Evolutionary conservation across 805 yeast species (phyloP).

Genomic region (Myxozyma geophila): DNA sequence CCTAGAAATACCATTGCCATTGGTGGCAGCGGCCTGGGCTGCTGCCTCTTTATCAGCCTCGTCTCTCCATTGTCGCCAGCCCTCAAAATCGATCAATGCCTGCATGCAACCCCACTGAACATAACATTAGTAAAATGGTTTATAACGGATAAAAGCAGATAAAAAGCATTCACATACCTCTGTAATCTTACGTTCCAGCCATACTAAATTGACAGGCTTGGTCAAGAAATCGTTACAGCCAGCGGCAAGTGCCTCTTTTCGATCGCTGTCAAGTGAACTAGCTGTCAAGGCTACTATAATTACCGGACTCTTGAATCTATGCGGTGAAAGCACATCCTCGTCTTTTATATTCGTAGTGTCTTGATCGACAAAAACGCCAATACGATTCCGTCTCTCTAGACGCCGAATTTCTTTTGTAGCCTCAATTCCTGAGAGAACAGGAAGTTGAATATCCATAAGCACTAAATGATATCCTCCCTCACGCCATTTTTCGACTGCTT

Average conservation of each 20-base stretch:
- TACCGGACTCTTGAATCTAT: conserved; percentile 86
- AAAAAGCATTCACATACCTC: conserved; percentile 29
- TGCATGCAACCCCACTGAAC: conserved; percentile 27
- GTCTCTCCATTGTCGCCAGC: conserved; percentile 63
- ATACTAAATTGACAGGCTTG: conserved; percentile 90
- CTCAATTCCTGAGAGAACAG: conserved; percentile 93
- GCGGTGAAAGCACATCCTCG: conserved; percentile 62
- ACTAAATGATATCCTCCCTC: conserved; percentile 93
- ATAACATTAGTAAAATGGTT: background rate
- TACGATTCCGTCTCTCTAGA: conserved; percentile 75
- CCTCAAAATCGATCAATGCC: conserved; percentile 53
- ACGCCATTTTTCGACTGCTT: conserved; percentile 93
- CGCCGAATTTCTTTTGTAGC: conserved; percentile 91
- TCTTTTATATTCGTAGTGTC: conserved; percentile 45
- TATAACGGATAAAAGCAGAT: background rate
- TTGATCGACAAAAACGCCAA: conserved; percentile 62
- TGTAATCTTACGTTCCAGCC: conserved; percentile 91
- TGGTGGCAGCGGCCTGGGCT: background rate
- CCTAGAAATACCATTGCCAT: background rate
- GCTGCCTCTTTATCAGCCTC: conserved; percentile 16
- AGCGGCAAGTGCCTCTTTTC: conserved; percentile 88
- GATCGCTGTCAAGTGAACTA: conserved; percentile 79
- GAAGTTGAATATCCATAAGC: conserved; percentile 95
- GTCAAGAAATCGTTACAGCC: conserved; percentile 97
- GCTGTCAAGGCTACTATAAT: conserved; percentile 97